These are phyloP conservation scores for Phaeoacremonium minimum DNA, from an alignment of 2,329 filamentous ascomycete genomes.

Conservation along the genomic window DNA sequence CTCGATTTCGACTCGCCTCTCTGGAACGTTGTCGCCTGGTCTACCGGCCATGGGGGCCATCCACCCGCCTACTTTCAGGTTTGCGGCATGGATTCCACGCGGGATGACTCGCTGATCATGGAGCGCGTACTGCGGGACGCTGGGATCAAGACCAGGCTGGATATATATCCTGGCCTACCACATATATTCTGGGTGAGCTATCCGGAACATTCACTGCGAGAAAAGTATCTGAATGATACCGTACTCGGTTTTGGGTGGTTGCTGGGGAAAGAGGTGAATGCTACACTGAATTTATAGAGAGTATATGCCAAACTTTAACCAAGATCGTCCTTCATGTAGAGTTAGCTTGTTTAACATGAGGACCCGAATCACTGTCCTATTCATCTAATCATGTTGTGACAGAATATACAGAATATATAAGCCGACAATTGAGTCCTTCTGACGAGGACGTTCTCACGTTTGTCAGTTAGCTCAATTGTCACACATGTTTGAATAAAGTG, in stretches of 20 bases:
- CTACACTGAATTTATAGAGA: too few species aligned
- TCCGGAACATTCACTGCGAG: not conserved
- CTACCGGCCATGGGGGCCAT: not conserved
- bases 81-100: conserved; percentile 21
- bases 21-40: not conserved
- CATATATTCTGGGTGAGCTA: conserved; percentile 21
- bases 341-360: too few species aligned
- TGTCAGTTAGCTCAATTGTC: too few species aligned
- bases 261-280: not conserved
- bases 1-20: not conserved
- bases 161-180: conserved; percentile 23
- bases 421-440: too few species aligned
- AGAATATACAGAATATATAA: too few species aligned
- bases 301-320: too few species aligned
- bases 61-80: conserved; percentile 21
- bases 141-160: conserved; percentile 17
- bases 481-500: too few species aligned
- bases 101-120: conserved; percentile 21
- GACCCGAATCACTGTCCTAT: too few species aligned
- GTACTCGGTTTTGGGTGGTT: not conserved
- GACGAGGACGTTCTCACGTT: too few species aligned
- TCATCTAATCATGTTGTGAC: too few species aligned
- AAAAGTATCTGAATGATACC: not conserved
- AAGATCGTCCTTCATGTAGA: too few species aligned
- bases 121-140: conserved; percentile 22